Conservation (phyloP, 345 rosid genomes). For the Camelina sativa region DNA sequence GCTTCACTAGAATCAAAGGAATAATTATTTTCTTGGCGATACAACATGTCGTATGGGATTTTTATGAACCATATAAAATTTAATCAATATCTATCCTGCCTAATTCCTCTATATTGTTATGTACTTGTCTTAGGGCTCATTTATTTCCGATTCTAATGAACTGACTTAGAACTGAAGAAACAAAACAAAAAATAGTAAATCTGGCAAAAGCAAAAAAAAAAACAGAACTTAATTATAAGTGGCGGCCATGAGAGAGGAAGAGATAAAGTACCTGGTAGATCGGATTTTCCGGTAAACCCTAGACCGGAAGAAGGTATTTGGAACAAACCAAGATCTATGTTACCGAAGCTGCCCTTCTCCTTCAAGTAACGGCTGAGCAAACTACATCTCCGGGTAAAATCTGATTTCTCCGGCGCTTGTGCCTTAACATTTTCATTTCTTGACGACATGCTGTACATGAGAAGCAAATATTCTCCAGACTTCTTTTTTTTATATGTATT, state of each 20-base stretch:
- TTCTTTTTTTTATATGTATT: background rate
- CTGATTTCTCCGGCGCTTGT: constrained; percentile 50
- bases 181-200: background rate
- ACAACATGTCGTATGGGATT: background rate
- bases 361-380: constrained; percentile 73
- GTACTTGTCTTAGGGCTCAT: background rate
- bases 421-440: constrained; percentile 30
- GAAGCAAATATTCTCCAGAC: background rate
- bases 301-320: constrained; percentile 31
- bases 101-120: background rate
- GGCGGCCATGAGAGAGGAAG: background rate
- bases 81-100: background rate
- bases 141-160: background rate
- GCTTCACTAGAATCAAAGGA: constrained; percentile 1
- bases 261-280: constrained; percentile 31
- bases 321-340: constrained; percentile 45
- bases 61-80: constrained; percentile 12
- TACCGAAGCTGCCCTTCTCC: constrained; percentile 61
- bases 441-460: constrained; percentile 20
- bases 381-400: constrained; percentile 51
- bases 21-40: background rate
- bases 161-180: background rate
- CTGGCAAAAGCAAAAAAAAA: background rate
- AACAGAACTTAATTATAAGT: background rate
- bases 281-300: constrained; percentile 7